Evolutionary conservation across 441 rosid species (phyloP).

Genomic region (Dalechampia spathulata): DNA sequence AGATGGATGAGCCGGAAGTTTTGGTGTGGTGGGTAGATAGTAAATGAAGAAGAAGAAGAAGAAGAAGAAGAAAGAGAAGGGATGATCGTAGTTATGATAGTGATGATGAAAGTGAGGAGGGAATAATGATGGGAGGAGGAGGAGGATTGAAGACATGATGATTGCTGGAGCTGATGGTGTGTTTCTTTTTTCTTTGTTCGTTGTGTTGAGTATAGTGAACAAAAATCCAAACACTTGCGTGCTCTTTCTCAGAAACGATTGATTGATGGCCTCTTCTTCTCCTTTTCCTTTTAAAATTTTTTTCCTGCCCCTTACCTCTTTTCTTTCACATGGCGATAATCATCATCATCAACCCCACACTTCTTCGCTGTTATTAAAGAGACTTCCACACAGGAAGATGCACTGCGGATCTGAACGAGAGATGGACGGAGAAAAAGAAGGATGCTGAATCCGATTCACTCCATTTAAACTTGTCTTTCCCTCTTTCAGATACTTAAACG

Average conservation of each 20-base stretch:
- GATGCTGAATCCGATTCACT: not conserved
- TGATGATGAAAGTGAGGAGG: conserved; percentile 25
- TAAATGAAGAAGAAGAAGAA: conserved; percentile 25
- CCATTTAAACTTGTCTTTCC: not conserved
- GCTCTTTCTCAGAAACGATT: conserved; percentile 13
- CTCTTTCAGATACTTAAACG: not conserved
- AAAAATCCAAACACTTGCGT: conserved; percentile 19
- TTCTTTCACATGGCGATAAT: conserved; percentile 21
- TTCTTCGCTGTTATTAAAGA: not conserved
- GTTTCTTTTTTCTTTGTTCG: not conserved
- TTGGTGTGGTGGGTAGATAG: conserved; percentile 24
- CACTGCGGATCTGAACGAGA: not conserved
- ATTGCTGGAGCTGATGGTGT: conserved; percentile 20
- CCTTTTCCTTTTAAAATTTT: not conserved
- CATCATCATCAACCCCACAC: conserved; percentile 17
- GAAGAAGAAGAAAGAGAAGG: conserved; percentile 28
- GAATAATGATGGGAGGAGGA: conserved; percentile 32
- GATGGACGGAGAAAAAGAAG: conserved; percentile 1
- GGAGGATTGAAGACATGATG: conserved; percentile 50
- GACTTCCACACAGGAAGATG: not conserved
- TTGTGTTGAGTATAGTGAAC: conserved; percentile 7
- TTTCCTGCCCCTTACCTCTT: conserved; percentile 1
- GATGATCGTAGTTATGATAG: conserved; percentile 46
- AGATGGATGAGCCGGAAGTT: conserved; percentile 11
- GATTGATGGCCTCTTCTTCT: not conserved